Evolutionary conservation across 2,329 filamentous ascomycete species (phyloP).

Genomic region (Dissoconium aciculare): DNA sequence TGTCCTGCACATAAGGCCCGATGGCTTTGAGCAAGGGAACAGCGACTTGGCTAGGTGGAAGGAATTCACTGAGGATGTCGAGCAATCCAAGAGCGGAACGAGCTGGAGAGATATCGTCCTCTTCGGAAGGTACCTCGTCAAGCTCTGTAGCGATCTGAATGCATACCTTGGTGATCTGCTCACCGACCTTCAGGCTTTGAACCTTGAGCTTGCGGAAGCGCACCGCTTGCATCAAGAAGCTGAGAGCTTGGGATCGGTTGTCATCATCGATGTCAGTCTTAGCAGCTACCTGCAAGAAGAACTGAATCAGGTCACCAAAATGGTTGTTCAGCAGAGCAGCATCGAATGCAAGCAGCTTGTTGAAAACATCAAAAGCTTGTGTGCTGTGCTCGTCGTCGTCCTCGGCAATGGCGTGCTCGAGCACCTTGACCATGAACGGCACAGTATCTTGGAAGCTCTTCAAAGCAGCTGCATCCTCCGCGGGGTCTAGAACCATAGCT

Average conservation of each 20-base stretch:
- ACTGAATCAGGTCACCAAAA: conserved; percentile 77
- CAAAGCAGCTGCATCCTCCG: conserved; percentile 63
- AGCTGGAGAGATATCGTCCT: conserved; percentile 75
- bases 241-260: conserved; percentile 73
- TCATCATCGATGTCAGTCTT: conserved; percentile 71
- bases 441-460: conserved; percentile 65
- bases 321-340: conserved; percentile 68
- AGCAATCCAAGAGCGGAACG: conserved; percentile 74
- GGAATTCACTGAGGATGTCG: conserved; percentile 71
- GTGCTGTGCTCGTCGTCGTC: conserved; percentile 69
- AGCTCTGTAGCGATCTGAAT: conserved; percentile 85
- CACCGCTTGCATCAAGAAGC: conserved; percentile 85
- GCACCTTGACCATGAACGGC: conserved; percentile 74
- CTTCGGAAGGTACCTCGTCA: conserved; percentile 53
- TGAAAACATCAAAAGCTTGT: conserved; percentile 91
- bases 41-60: conserved; percentile 86
- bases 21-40: conserved; percentile 82
- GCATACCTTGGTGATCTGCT: conserved; percentile 73
- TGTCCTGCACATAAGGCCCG: conserved; percentile 60
- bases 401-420: conserved; percentile 68
- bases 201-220: conserved; percentile 92
- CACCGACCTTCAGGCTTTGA: conserved; percentile 74
- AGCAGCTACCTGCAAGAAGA: conserved; percentile 78
- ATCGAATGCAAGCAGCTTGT: conserved; percentile 83
- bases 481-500: conserved; percentile 72